Evolutionary conservation across 495 filamentous ascomycete species (phyloP).

Genomic region (Pseudotulostoma volvatum): DNA sequence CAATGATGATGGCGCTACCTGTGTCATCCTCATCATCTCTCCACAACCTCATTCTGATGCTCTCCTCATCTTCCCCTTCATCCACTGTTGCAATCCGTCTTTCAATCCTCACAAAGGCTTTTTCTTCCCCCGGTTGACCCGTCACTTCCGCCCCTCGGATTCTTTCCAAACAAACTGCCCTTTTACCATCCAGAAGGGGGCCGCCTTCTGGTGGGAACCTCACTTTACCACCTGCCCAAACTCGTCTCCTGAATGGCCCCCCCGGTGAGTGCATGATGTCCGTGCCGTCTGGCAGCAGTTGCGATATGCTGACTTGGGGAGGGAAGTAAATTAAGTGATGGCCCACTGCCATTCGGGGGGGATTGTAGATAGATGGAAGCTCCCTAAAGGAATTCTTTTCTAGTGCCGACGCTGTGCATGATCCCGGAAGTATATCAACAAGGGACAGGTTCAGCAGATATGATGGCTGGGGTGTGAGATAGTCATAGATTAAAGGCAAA

Average conservation of each 20-base stretch:
- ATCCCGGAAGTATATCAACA: constrained; percentile 34
- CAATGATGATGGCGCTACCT: constrained; percentile 27
- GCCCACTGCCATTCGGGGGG: constrained; percentile 27
- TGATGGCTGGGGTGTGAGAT: constrained; percentile 45
- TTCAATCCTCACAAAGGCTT: constrained; percentile 42
- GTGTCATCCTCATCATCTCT: constrained; percentile 18
- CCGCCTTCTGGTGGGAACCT: constrained; percentile 13
- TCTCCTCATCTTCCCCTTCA: constrained; percentile 18
- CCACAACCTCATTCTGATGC: constrained; percentile 29
- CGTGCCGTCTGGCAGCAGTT: constrained; percentile 55
- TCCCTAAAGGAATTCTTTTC: constrained; percentile 4
- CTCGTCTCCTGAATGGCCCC: constrained; percentile 44
- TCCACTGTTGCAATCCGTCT: constrained; percentile 26
- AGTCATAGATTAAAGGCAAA: constrained; percentile 43
- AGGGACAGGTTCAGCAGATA: constrained; percentile 50
- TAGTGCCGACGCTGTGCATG: neutral
- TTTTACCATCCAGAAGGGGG: constrained; percentile 30
- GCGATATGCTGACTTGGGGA: constrained; percentile 35
- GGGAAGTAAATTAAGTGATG: constrained; percentile 62
- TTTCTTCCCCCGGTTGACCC: constrained; percentile 38
- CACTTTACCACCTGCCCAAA: constrained; percentile 60
- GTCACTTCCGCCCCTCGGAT: constrained; percentile 44
- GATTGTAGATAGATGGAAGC: constrained; percentile 21
- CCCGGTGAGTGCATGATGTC: constrained; percentile 55
- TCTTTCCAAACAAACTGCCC: constrained; percentile 44